Conservation (phyloP, 345 rosid species). For the Toxicodendron radicans region DNA sequence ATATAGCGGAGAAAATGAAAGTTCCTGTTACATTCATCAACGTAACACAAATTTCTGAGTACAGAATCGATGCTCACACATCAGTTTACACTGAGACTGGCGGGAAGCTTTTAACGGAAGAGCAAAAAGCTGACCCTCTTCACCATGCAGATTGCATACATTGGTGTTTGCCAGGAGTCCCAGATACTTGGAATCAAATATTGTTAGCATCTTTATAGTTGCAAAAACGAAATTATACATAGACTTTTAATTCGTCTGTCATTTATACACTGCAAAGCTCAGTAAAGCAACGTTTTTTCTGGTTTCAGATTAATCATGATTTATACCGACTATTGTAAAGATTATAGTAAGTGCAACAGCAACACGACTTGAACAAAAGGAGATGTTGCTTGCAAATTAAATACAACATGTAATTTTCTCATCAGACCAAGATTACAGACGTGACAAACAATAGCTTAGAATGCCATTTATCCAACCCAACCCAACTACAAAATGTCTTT, state of each 20-base stretch:
- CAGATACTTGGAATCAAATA: slow-evolving; percentile 89
- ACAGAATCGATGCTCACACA: slow-evolving; percentile 78
- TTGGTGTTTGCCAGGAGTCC: slow-evolving; percentile 95
- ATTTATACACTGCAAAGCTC: background rate
- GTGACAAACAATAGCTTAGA: too few species aligned
- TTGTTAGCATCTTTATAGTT: slow-evolving; percentile 69
- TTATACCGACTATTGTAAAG: too few species aligned
- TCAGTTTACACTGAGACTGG: slow-evolving; percentile 78
- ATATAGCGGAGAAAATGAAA: slow-evolving; percentile 53
- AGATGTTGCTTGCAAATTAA: too few species aligned
- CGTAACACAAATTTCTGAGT: slow-evolving; percentile 84
- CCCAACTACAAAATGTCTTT: too few species aligned
- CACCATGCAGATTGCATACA: slow-evolving; percentile 89
- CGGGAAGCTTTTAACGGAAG: slow-evolving; percentile 62
- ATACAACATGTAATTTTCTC: too few species aligned
- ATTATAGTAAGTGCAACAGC: too few species aligned
- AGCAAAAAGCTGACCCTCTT: slow-evolving; percentile 64
- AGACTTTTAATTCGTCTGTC: background rate
- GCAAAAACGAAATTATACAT: background rate
- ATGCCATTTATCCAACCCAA: too few species aligned
- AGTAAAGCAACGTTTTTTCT: background rate
- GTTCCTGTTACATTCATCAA: slow-evolving; percentile 71
- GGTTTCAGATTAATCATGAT: too few species aligned
- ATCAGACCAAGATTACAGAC: too few species aligned
- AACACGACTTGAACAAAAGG: too few species aligned